phyloP scores from a whole-genome alignment of 768 basidiomycete genomes.

The Mycena rosella region DNA sequence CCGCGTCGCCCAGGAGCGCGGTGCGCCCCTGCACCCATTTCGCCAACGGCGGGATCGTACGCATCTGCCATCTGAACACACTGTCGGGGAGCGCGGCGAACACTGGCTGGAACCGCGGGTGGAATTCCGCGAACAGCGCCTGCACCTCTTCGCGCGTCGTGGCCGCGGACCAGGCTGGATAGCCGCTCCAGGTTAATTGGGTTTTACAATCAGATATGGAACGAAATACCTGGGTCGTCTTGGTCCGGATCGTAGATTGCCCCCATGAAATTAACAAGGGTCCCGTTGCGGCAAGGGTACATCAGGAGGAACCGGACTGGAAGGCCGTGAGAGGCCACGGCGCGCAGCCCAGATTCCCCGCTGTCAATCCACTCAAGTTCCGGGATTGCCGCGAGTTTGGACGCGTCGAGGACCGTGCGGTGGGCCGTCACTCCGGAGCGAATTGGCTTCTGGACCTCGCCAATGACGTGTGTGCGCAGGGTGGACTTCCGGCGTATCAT shows the following conservation, averaged over 20 bases:
- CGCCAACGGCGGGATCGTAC: too few relatives aligned
- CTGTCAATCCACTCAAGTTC: constrained; percentile 16
- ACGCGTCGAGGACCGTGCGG: constrained; percentile 3
- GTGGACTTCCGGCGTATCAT: background rate
- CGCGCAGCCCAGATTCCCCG: background rate
- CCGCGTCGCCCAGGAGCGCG: constrained; percentile 29
- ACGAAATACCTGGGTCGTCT: background rate
- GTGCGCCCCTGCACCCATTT: too few relatives aligned
- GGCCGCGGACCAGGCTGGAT: too few relatives aligned
- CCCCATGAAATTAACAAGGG: constrained; percentile 1
- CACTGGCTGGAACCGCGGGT: constrained; percentile 9
- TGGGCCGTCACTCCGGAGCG: background rate
- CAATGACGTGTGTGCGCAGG: constrained; percentile 10
- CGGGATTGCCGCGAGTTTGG: constrained; percentile 23
- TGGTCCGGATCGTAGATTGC: constrained; percentile 7
- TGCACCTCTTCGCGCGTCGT: background rate
- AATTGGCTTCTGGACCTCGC: background rate
- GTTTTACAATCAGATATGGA: too few relatives aligned
- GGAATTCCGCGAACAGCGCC: constrained; percentile 2
- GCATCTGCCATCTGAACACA: too few relatives aligned
- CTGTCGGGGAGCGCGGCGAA: background rate
- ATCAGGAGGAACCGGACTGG: background rate
- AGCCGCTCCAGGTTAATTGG: too few relatives aligned
- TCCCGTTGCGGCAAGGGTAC: constrained; percentile 22
- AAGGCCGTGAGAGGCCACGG: background rate